Conservation (phyloP, 371 early-diverging fungal genomes). For the Mucor sp. region DNA sequence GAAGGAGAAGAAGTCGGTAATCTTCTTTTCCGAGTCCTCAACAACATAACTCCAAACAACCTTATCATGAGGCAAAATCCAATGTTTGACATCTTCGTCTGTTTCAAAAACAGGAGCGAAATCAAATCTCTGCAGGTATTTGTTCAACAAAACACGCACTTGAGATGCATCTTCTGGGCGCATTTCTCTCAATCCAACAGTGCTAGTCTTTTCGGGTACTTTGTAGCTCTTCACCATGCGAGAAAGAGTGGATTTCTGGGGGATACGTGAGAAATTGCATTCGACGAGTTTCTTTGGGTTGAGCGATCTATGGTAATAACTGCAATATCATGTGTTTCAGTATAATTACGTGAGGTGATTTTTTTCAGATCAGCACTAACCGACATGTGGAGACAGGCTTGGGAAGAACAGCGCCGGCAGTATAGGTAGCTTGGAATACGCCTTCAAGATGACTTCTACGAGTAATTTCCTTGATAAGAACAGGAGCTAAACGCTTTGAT, state of each 20-base stretch:
- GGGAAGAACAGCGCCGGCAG: conserved; percentile 92
- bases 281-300: conserved; percentile 95
- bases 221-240: conserved; percentile 75
- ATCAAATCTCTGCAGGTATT: conserved; percentile 69
- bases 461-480: conserved; percentile 99
- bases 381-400: conserved; percentile 84
- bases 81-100: conserved; percentile 90
- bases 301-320: conserved; percentile 93
- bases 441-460: conserved; percentile 91
- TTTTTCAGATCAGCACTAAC: conserved; percentile 35
- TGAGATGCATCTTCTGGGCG: conserved; percentile 68
- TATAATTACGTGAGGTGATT: neutral
- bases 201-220: conserved; percentile 62
- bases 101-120: conserved; percentile 74
- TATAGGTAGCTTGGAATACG: conserved; percentile 98
- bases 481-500: conserved; percentile 94
- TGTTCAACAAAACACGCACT: conserved; percentile 75
- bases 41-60: conserved; percentile 95
- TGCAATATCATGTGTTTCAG: conserved; percentile 18
- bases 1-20: conserved; percentile 91
- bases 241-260: conserved; percentile 74
- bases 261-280: conserved; percentile 84
- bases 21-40: conserved; percentile 64
- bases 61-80: conserved; percentile 80
- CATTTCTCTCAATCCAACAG: conserved; percentile 83